These are phyloP conservation scores for Solanum clarkiae DNA, from an alignment of 257 asterid genomes.

Conservation along the genomic window DNA sequence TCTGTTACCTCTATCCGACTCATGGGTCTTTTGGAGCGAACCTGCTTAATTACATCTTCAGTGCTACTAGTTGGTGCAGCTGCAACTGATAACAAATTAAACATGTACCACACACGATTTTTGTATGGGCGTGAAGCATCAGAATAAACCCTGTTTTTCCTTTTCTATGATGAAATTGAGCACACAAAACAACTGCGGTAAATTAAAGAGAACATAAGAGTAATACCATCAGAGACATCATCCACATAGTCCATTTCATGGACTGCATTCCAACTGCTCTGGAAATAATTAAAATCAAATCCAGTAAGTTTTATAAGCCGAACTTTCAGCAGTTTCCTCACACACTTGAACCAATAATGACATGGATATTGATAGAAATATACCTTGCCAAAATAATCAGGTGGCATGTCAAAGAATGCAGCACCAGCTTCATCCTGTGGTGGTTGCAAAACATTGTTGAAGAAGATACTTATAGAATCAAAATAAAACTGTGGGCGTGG, in stretches of 20 bases:
- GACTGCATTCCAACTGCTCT: conserved; percentile 61
- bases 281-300: conserved; percentile 1
- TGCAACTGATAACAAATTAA: conserved; percentile 10
- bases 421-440: conserved; percentile 51
- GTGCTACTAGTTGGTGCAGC: conserved; percentile 45
- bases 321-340: neutral
- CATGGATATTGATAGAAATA: neutral
- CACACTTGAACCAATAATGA: neutral
- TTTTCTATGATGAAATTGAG: neutral
- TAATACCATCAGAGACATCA: conserved; percentile 39
- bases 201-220: neutral
- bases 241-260: conserved; percentile 42
- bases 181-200: neutral
- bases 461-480: conserved; percentile 87
- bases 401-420: conserved; percentile 44
- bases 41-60: conserved; percentile 72
- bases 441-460: conserved; percentile 88
- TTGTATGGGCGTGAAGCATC: neutral
- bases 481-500: conserved; percentile 93
- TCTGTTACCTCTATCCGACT: conserved; percentile 64
- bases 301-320: neutral
- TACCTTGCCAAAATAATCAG: conserved; percentile 54
- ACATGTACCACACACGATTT: neutral
- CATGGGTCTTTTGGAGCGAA: conserved; percentile 70
- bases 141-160: neutral